Evolutionary conservation across 371 early-diverging fungal genomes (phyloP), one percentile per base, ranked within the genome.

Genomic region (Smittium mucronatum): DNA sequence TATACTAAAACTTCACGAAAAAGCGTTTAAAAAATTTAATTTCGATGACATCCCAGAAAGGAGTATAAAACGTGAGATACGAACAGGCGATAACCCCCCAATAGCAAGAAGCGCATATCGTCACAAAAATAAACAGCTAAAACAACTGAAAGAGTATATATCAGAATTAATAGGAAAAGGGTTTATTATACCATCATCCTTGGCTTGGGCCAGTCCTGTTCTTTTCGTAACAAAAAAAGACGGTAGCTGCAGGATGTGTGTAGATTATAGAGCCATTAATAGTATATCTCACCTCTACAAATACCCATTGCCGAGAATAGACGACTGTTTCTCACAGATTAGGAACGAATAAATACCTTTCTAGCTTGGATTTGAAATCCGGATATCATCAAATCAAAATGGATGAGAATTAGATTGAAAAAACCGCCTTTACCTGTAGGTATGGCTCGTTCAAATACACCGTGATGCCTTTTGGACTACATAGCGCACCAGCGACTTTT

Each of bases 381-480:
- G 83, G 80, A 0, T 85, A 78, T 60, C 71, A 79, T 69, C 81
- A 77, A 33, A 58, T 86, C 0, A 64, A 67, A 15, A 68, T 83
- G 32, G 26, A 58, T 0, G 26, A 28, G 2, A 70, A 70, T 0
- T 73, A 76, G 36, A 66, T 74, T 0, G 65, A 73, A 25, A 82
- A 85, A 32, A 84, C 85, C 0, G 83, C 85, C 0, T 85, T 87
- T 72, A 67, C 75, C 0, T 79, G 81, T 0, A 58, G 72, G 2
- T 74, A 68, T 28, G 83, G 84, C 0, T 70, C 71, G 0, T 87
- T 70, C 70, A 76, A 83, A 64, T 84, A 71, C 64, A 21, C 68
- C 8, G 81, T 81, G 0, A 79, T 86, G 78, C 81, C 86, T 0
- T 83, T 86, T 71, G 83, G 82, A 0, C 69, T 82, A 25, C 70